Conservation (phyloP, 257 asterid species). For the Solanum virginianum region DNA sequence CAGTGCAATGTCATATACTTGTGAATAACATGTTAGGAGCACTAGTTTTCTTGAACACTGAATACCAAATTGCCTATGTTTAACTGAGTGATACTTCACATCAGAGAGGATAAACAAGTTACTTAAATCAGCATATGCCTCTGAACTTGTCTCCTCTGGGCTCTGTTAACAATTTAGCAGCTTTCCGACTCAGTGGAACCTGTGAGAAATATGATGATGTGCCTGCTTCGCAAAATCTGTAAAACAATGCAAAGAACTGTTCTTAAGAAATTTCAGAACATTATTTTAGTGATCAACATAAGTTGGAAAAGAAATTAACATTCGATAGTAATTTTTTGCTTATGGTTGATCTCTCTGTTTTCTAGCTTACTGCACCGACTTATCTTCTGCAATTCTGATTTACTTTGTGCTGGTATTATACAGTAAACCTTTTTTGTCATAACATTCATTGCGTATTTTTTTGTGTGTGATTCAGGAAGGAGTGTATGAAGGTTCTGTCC, state of each 20-base stretch:
- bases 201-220: not conserved
- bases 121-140: not conserved
- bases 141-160: not conserved
- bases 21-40: not conserved
- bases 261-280: not conserved
- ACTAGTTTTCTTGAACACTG: not conserved
- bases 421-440: not conserved
- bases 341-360: not conserved
- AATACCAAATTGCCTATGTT: not conserved
- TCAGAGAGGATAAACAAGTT: not conserved
- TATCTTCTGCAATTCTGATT: not conserved
- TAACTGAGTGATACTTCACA: not conserved
- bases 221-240: not conserved
- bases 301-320: not conserved
- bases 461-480: slow-evolving; percentile 31
- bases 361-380: not conserved
- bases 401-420: not conserved
- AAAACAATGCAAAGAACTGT: not conserved
- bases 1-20: not conserved
- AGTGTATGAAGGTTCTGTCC: slow-evolving; percentile 62
- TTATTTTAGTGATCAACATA: not conserved
- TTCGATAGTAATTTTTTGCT: not conserved
- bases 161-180: not conserved
- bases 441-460: not conserved
- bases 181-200: not conserved